A percentile compares a stretch with the other conserved stretches of the same genome.
phyloP scores from a whole-genome alignment of 1,284 basidiomycete species.

The Tylopilus sp. region DNA sequence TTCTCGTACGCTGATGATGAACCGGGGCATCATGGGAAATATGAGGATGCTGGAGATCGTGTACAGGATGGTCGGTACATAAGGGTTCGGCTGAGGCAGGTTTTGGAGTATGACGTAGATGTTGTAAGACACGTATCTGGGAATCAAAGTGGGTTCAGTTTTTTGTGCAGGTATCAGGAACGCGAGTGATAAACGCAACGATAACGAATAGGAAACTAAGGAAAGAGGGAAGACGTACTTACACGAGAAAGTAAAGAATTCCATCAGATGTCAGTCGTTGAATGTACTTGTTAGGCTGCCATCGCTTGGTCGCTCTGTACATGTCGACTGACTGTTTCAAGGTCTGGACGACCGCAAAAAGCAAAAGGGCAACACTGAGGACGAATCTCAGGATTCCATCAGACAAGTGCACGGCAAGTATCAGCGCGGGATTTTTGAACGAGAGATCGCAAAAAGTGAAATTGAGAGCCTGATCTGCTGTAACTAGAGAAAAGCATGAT shows the following conservation, averaged over 20 bases:
- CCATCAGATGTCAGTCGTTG: not conserved
- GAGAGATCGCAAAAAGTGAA: not conserved
- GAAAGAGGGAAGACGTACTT: not conserved
- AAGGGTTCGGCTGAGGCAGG: not conserved
- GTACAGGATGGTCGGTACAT: not conserved
- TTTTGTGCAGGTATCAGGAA: not conserved
- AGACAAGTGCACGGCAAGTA: not conserved
- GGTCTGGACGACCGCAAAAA: not conserved
- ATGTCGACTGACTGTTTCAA: not conserved
- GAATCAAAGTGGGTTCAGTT: not conserved
- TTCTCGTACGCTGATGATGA: constrained; percentile 1
- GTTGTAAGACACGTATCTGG: not conserved
- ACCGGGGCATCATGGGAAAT: not conserved
- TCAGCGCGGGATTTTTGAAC: not conserved
- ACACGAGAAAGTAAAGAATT: constrained; percentile 5
- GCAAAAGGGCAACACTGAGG: not conserved
- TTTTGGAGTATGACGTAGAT: not conserved
- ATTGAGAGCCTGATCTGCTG: not conserved
- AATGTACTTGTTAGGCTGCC: constrained; percentile 6
- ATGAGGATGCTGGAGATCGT: not conserved
- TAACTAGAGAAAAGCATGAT: not conserved
- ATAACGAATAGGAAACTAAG: not conserved
- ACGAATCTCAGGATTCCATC: not conserved
- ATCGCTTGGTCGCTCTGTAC: not conserved
- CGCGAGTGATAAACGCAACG: too few relatives aligned